Conservation (phyloP, 352 stramenopile species). For the Globisporangium alternatum region DNA sequence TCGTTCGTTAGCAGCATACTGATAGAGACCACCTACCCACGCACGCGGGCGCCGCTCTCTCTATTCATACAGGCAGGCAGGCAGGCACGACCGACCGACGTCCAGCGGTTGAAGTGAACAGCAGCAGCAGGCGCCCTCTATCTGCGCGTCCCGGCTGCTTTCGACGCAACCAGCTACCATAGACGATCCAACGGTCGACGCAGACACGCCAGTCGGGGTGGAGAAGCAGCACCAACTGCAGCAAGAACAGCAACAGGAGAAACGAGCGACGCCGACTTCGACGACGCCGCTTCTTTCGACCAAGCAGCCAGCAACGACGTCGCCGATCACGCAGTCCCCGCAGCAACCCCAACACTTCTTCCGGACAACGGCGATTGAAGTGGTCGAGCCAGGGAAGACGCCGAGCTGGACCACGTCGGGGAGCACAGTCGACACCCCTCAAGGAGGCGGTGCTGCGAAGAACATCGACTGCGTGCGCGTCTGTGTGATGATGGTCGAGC, state of each 20-base stretch:
- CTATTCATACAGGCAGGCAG: not conserved
- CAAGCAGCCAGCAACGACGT: constrained; percentile 12
- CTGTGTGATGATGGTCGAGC: constrained; percentile 68
- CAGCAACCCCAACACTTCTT: constrained; percentile 25
- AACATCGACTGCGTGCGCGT: constrained; percentile 41
- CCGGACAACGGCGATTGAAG: constrained; percentile 44
- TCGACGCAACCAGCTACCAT: constrained; percentile 25
- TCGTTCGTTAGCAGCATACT: not conserved
- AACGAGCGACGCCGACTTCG: constrained; percentile 16
- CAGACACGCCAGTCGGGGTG: constrained; percentile 34
- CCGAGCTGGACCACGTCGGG: constrained; percentile 30
- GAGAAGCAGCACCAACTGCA: constrained; percentile 26
- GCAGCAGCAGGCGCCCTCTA: not conserved
- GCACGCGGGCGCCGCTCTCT: not conserved
- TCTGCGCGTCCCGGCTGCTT: not conserved
- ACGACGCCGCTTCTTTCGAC: constrained; percentile 17
- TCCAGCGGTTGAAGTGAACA: constrained; percentile 11
- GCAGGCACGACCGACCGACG: not conserved
- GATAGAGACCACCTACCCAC: not conserved
- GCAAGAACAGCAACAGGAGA: constrained; percentile 17
- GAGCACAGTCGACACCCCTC: constrained; percentile 27
- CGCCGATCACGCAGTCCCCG: constrained; percentile 23
- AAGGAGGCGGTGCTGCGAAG: constrained; percentile 14
- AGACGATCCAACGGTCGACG: constrained; percentile 37
- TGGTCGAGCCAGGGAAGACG: constrained; percentile 46